A percentile compares a stretch with the other conserved stretches of the same genome.
phyloP scores from a whole-genome alignment of 352 stramenopile species.

The Phytophthora rubi region DNA sequence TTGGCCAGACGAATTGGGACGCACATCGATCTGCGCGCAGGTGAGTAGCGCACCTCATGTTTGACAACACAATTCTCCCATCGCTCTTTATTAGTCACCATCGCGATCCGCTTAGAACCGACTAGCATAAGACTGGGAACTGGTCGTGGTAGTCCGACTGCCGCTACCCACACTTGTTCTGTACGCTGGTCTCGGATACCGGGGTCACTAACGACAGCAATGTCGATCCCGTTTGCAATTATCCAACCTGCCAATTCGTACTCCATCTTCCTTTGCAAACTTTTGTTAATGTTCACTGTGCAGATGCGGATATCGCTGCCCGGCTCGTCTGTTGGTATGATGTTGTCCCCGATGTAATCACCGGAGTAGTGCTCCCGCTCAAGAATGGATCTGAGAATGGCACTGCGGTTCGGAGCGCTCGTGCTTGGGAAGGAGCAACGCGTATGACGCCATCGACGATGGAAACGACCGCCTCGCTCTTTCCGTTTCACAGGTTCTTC shows the following conservation, averaged over 20 bases:
- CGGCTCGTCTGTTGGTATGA: not conserved
- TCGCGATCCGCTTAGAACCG: not conserved
- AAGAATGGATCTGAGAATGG: not conserved
- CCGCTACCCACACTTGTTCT: conserved; percentile 3
- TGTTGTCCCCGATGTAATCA: conserved; percentile 10
- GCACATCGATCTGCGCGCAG: not conserved
- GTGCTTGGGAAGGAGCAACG: no score
- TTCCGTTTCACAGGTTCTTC: no score
- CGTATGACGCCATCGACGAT: no score
- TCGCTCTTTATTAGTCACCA: not conserved
- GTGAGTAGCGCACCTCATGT: not conserved
- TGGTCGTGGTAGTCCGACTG: not conserved
- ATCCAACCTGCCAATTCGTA: conserved; percentile 6
- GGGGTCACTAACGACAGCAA: conserved; percentile 8
- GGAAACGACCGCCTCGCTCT: no score
- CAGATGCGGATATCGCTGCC: not conserved
- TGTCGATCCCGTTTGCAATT: not conserved
- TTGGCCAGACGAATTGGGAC: not conserved
- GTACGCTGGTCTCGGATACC: not conserved
- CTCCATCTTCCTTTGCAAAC: not conserved
- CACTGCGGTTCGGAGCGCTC: not conserved
- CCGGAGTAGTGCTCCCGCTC: conserved; percentile 10
- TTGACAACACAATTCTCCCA: conserved; percentile 4
- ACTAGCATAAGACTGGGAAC: not conserved
- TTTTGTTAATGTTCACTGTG: conserved; percentile 14